Evolutionary conservation across 306 rosid genomes (phyloP), one percentile per base, ranked within the genome.

Genomic region (Sindora glabra): DNA sequence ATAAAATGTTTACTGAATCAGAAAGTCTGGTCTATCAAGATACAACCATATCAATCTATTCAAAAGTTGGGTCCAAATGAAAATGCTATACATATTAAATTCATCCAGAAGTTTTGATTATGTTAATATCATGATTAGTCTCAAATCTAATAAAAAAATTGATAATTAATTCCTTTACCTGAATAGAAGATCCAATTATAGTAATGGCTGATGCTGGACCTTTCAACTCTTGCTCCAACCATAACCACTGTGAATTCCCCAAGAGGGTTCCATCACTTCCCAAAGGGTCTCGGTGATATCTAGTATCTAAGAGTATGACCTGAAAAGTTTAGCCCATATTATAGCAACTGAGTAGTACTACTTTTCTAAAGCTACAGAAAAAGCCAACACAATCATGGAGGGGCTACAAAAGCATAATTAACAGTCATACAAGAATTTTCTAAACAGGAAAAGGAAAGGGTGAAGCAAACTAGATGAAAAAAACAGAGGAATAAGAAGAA

Each of bases 281-380:
- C 64, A 89, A 16, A 49, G 88, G 75, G 64, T 89, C 96, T 72
- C 96, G 77, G 78, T 89, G 90, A 71, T 85, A 89, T 79, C 96
- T 83, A 52, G 90, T 83, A 78, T 89, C 90, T 65, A 89, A 72
- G 26, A 78, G 71, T 46, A 78, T 30, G 37, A 78, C 37, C 83
- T 78, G 69, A 73, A 46, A 11, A 21, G 59, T 57, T 64, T 33
- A 54, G 9, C 26, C 33, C 46, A 57, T 16, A 25, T 52, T 36
- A 68, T 45, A 58, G 12, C 27, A 64, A 58, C 44, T 50, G 14
- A 6, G 18, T 3, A 65, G 59, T 32, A 37, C 8, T 24, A 38
- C 51, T 30, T 52, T 44, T 62, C 27, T 15, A 40, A 19, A 16
- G 23, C 45, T 15, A n/a, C 37, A n/a, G 3, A 63, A 23, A 50